Conservation (phyloP, 768 basidiomycete species). For the Lactarius pseudohatsudake region DNA sequence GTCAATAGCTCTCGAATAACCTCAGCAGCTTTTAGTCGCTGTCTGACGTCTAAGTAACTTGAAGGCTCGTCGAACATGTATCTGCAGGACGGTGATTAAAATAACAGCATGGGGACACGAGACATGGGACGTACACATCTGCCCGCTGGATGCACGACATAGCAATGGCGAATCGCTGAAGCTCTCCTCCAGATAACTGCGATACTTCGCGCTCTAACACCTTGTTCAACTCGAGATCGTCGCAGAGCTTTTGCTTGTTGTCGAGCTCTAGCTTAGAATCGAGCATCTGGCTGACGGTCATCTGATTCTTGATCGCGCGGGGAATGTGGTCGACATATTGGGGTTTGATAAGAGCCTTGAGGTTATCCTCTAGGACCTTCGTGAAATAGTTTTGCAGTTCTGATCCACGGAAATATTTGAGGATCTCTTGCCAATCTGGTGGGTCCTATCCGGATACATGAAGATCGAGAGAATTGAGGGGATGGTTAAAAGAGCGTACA, state of each 20-base stretch:
- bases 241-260: slow-evolving; percentile 84
- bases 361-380: slow-evolving; percentile 96
- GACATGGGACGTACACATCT: slow-evolving; percentile 71
- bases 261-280: slow-evolving; percentile 85
- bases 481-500: slow-evolving; percentile 43
- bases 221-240: slow-evolving; percentile 83
- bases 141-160: slow-evolving; percentile 95
- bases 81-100: slow-evolving; percentile 15
- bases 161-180: slow-evolving; percentile 97
- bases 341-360: slow-evolving; percentile 98
- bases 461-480: slow-evolving; percentile 4
- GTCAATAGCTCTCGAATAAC: slow-evolving; percentile 87
- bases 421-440: slow-evolving; percentile 98
- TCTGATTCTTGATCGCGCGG: slow-evolving; percentile 85
- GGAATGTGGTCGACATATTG: slow-evolving; percentile 99
- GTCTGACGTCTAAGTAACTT: slow-evolving; percentile 95
- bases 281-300: slow-evolving; percentile 90
- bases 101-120: not conserved
- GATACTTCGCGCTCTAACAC: slow-evolving; percentile 82
- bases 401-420: slow-evolving; percentile 97
- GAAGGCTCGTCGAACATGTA: slow-evolving; percentile 99
- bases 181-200: slow-evolving; percentile 93
- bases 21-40: slow-evolving; percentile 91
- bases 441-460: slow-evolving; percentile 62
- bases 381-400: slow-evolving; percentile 99